Base-by-base conservation (phyloP, 306 rosid species). In the Corylus avellana region DNA sequence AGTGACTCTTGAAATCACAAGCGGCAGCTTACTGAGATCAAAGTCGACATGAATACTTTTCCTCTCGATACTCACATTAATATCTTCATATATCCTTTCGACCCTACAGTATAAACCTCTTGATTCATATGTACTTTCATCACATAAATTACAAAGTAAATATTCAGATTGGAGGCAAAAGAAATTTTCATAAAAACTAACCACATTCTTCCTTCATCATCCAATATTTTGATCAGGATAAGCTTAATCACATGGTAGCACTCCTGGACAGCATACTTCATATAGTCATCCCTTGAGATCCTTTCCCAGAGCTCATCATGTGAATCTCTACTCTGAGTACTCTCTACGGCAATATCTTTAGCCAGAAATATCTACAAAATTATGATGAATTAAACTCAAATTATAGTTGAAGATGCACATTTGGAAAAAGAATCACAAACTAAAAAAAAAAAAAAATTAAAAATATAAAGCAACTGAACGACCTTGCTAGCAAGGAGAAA, bases 401-500 rank as follows among this genome's bases (percentile, higher is more conserved):
- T 8, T 39, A 22, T 17, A 37, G 44, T 6, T 47, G 29, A 22
- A 55, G 62, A 44, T 18, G 10, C 10, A n/a, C 17, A 68, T 54
- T 49, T 63, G 13, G 18, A 72, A 56, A 17, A 3, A 53, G 64
- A 63, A 67, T 53, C 20, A 67, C 4, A 61, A 64, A 61, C 17
- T 18, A 77, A 69, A 29, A 5, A 48, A 74, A 47, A 72, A 18
- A 49, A 54, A 54, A 25, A 75, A 75, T n/a, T n/a, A n/a, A 16
- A 7, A 13, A 49, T 51, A 54, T 27, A 54, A 50, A 73, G 74
- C 57, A 77, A 54, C 13, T 27, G 14, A 73, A 48, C 57, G 53
- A 94, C 98, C 98, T 94, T 94, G 98, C 98, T 94, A 70, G 97
- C 90, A 68, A 94, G 97, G 78, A 94, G 97, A 81, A 94, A 92